Base-by-base conservation (phyloP, 495 filamentous ascomycete genomes). In the Penicillium malachiteum region DNA sequence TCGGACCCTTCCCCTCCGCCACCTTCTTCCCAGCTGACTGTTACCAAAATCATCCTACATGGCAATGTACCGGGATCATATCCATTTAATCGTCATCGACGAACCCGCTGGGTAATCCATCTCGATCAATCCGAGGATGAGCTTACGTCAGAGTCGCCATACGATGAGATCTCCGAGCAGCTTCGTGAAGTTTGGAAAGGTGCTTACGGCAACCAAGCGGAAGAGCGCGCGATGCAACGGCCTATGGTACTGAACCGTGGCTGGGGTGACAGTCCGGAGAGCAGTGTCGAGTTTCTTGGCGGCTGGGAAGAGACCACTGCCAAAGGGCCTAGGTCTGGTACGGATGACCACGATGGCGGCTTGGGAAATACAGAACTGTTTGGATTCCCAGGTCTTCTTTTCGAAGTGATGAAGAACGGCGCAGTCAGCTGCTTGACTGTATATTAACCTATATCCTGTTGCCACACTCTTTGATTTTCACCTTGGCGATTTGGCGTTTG, bases 41-140 rank as follows among this genome's bases (percentile, higher is more conserved):
- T 90, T 10, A 92, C 90, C 5, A 97, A 98, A 67, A 70, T 98
- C 11, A 84, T 96, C 41, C 73, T 97, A 1, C 94, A 98, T 71
- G 90, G 86, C 32, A 98, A 98, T 63, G 85, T 98, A 3, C 94
- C 94, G 4, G 94, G 94, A 0, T 96, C 91, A 4, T 97, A 97
- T 73, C 88, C 91, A 6, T 98, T 98, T 75, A 96, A 98, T 68
- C 83, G 94, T 21, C 91, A 97, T 69, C 87, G 94, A 8, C 83
- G 94, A 56, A 91, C 87, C 59, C 84, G 92, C 31, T 98, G 94
- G 94, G 83, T 82, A 50, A 85, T 98, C 44, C 71, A 90, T 54
- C 67, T 87, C 10, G 61, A 66, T 44, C 31, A 58, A 0, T 59
- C 67, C 7, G 53, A 50, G 1, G 57, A 68, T 8, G 55, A 63